phyloP scores from a whole-genome alignment of 176 grass and related monocot species.

The Phragmites australis region DNA sequence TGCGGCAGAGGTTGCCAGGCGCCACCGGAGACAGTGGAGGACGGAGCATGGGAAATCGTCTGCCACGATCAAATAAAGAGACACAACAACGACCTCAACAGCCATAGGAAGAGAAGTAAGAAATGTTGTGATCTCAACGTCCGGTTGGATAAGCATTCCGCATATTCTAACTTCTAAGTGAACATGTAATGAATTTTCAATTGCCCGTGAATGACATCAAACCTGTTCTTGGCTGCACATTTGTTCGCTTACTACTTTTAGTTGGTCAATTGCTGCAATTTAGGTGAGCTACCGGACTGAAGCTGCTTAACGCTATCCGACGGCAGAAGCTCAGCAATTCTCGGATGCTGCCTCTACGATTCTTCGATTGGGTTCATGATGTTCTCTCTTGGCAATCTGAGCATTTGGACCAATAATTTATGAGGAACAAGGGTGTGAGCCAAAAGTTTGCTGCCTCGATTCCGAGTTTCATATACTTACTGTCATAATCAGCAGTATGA shows the following conservation, averaged over 20 bases:
- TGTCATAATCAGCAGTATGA: not conserved
- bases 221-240: not conserved
- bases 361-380: not conserved
- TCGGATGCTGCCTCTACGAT: not conserved
- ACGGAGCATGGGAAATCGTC: too few species aligned
- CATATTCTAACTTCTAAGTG: too few species aligned
- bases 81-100: too few species aligned
- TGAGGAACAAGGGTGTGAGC: slow-evolving; percentile 23
- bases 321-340: not conserved
- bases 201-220: not conserved
- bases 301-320: too few species aligned
- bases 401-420: slow-evolving; percentile 7
- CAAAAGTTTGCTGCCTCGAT: not conserved
- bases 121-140: too few species aligned
- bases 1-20: too few species aligned
- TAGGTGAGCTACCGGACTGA: not conserved
- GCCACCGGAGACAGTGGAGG: too few species aligned
- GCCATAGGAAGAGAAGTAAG: too few species aligned
- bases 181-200: not conserved
- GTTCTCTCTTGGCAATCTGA: not conserved
- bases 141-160: too few species aligned
- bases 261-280: not conserved
- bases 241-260: not conserved
- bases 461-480: not conserved
- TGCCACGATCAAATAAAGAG: too few species aligned